phyloP scores from a whole-genome alignment of 345 rosid species.

The Salix dunnii region DNA sequence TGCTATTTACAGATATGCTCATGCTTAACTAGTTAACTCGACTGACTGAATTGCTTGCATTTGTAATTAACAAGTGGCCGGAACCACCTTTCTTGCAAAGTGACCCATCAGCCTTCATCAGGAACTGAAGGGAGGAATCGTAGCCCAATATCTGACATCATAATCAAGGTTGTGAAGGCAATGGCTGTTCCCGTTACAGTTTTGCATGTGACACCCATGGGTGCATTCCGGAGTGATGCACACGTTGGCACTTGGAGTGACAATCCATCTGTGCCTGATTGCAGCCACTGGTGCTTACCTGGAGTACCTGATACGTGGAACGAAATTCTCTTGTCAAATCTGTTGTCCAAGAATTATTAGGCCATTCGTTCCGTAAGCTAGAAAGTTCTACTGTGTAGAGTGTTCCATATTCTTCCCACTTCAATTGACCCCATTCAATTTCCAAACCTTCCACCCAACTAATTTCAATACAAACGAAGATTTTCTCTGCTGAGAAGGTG shows the following conservation, averaged over 20 bases:
- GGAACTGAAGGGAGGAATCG: conserved; percentile 41
- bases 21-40: not conserved
- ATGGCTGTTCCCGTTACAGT: conserved; percentile 40
- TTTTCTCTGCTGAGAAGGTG: not conserved
- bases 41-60: conserved; percentile 12
- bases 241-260: conserved; percentile 68
- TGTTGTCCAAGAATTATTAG: conserved; percentile 23
- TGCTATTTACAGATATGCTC: not conserved
- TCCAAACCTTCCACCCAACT: not conserved
- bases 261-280: conserved; percentile 59
- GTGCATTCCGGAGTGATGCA: conserved; percentile 59
- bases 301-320: conserved; percentile 78
- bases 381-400: not conserved
- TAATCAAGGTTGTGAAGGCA: conserved; percentile 38
- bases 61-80: conserved; percentile 34
- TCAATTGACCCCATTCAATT: not conserved
- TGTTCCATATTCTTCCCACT: not conserved
- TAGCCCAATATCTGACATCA: conserved; percentile 42
- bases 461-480: not conserved
- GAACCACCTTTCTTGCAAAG: conserved; percentile 49
- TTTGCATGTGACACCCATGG: conserved; percentile 65
- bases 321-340: conserved; percentile 44
- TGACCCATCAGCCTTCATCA: conserved; percentile 44
- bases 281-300: conserved; percentile 77
- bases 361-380: not conserved